Percentiles rank a stretch among this genome's conserved stretches.
Evolutionary conservation across 2,329 filamentous ascomycete species (phyloP).

Genomic region (Drechslerella stenobrocha): DNA sequence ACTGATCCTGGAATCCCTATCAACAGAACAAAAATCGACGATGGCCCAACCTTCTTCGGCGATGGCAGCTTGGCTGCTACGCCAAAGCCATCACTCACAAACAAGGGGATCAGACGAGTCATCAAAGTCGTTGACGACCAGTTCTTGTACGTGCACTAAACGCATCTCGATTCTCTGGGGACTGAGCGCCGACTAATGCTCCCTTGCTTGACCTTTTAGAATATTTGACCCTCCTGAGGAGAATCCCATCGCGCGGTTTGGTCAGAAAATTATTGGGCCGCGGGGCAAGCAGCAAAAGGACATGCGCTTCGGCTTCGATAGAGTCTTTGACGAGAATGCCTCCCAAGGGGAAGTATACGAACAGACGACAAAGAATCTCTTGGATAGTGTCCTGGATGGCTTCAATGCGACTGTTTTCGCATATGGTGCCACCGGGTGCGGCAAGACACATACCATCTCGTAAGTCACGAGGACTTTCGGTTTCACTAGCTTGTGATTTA

Average conservation of each 20-base stretch:
- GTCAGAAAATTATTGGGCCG: constrained; percentile 73
- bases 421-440: constrained; percentile 95
- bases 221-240: constrained; percentile 98
- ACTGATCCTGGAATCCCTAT: constrained; percentile 12
- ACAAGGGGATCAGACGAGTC: constrained; percentile 84
- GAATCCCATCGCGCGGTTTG: constrained; percentile 84
- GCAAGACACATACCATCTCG: constrained; percentile 92
- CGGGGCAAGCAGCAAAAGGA: constrained; percentile 93
- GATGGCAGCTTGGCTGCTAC: constrained; percentile 90
- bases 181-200: too few relatives aligned
- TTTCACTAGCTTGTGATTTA: too few relatives aligned
- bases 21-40: constrained; percentile 69
- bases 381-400: constrained; percentile 92
- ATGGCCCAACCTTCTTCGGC: constrained; percentile 88
- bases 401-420: constrained; percentile 99
- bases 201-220: constrained; percentile 60
- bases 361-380: constrained; percentile 80
- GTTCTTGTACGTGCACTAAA: constrained; percentile 73
- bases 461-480: constrained; percentile 50
- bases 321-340: constrained; percentile 94
- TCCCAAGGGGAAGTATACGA: constrained; percentile 94
- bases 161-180: not conserved
- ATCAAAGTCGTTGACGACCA: constrained; percentile 96
- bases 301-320: constrained; percentile 94
- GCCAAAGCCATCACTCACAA: constrained; percentile 79